phyloP scores from a whole-genome alignment of 495 filamentous ascomycete species.

The Penicillium lividum region DNA sequence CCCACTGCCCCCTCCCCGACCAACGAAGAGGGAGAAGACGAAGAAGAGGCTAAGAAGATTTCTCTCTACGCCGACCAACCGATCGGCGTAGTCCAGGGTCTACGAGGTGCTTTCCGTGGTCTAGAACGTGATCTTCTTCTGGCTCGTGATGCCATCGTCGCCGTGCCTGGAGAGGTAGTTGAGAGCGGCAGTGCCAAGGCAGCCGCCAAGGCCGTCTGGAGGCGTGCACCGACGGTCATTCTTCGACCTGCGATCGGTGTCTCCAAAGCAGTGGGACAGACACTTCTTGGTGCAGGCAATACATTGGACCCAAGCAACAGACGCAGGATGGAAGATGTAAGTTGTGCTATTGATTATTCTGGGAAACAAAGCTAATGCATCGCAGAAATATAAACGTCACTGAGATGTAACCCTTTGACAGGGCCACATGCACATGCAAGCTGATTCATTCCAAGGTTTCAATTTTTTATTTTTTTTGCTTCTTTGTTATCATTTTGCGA shows the following conservation, averaged over 20 bases:
- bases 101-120: conserved; percentile 76
- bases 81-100: conserved; percentile 78
- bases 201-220: conserved; percentile 76
- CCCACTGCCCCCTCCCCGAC: conserved; percentile 27
- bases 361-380: background rate
- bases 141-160: conserved; percentile 87
- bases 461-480: background rate
- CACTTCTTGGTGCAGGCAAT: conserved; percentile 91
- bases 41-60: conserved; percentile 71
- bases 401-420: conserved; percentile 13
- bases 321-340: conserved; percentile 84
- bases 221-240: conserved; percentile 84
- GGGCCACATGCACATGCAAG: too few species aligned
- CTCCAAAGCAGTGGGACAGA: conserved; percentile 85
- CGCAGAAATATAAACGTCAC: conserved; percentile 49
- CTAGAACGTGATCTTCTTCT: conserved; percentile 83
- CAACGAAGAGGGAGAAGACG: conserved; percentile 63
- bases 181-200: conserved; percentile 83
- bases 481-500: conserved; percentile 3
- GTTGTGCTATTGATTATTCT: conserved; percentile 26
- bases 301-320: conserved; percentile 81
- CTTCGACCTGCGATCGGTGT: conserved; percentile 88
- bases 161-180: conserved; percentile 88
- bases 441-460: too few species aligned
- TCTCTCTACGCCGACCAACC: conserved; percentile 94